Conservation (phyloP, 495 filamentous ascomycete species). For the Terfezia boudieri region DNA sequence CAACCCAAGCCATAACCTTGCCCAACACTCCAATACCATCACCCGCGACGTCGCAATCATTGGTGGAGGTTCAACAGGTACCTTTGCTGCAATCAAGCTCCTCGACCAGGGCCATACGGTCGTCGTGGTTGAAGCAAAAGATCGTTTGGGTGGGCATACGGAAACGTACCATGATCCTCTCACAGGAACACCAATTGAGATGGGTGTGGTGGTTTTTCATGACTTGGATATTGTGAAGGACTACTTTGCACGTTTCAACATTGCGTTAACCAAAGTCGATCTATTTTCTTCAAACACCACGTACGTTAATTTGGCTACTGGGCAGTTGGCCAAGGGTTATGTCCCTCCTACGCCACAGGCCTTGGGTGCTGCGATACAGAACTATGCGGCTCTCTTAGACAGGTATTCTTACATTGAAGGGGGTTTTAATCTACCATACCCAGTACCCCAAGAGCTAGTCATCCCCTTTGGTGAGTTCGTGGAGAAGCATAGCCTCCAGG, state of each 20-base stretch:
- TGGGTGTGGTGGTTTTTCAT: too few species aligned
- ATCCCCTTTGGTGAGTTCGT: background rate
- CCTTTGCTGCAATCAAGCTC: slow-evolving; percentile 26
- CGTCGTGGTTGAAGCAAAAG: slow-evolving; percentile 25
- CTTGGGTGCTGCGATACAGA: background rate
- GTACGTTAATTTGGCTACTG: background rate
- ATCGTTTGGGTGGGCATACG: slow-evolving; percentile 26
- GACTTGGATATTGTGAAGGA: too few species aligned
- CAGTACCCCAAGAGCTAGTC: background rate
- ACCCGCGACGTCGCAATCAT: slow-evolving; percentile 26
- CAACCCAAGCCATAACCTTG: too few species aligned
- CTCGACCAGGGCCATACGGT: slow-evolving; percentile 22
- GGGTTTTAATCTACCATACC: background rate
- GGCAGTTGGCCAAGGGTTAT: background rate
- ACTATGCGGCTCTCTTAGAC: background rate
- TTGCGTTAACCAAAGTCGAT: too few species aligned
- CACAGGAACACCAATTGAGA: slow-evolving; percentile 2
- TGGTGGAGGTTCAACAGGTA: slow-evolving; percentile 29
- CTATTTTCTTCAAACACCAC: background rate
- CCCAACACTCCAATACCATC: background rate
- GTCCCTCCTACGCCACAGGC: background rate
- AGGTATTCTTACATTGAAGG: background rate
- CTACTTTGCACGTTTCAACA: background rate
- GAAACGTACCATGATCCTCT: slow-evolving; percentile 22
- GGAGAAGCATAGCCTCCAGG: background rate